Conservation (phyloP, 371 early-diverging fungal genomes). For the Saksenaea oblongispora region DNA sequence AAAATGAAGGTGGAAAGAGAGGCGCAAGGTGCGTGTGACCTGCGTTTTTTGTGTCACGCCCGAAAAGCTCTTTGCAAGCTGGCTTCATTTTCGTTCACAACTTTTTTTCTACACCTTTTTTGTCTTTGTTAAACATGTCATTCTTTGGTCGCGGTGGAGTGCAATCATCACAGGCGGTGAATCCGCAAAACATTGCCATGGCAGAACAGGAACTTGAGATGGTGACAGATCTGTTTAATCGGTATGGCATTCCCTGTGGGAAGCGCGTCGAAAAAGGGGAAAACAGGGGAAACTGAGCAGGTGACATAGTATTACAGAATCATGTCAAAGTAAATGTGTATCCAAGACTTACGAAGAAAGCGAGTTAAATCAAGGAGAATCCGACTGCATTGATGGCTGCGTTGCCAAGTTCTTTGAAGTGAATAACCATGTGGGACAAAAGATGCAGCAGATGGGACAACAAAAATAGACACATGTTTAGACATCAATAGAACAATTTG, state of each 20-base stretch:
- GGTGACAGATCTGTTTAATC: constrained; percentile 80
- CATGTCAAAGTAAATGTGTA: constrained; percentile 87
- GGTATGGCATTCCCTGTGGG: constrained; percentile 43
- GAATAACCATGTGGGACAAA: constrained; percentile 71
- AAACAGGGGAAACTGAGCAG: background rate
- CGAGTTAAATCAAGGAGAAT: constrained; percentile 89
- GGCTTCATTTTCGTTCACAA: background rate
- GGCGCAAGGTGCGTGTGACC: too few species aligned
- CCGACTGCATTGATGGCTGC: constrained; percentile 90
- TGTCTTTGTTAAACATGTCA: constrained; percentile 32
- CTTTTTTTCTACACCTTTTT: background rate
- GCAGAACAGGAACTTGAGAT: constrained; percentile 87
- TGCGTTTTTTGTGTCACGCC: background rate
- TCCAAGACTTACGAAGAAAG: constrained; percentile 73
- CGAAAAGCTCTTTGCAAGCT: background rate
- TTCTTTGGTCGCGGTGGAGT: constrained; percentile 47
- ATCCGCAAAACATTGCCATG: constrained; percentile 77
- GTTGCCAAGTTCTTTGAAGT: constrained; percentile 84
- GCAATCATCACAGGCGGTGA: constrained; percentile 57
- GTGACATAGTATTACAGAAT: constrained; percentile 63
- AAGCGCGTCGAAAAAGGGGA: background rate
- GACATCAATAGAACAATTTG: background rate
- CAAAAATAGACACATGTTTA: constrained; percentile 12
- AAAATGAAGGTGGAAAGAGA: too few species aligned
- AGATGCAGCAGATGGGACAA: constrained; percentile 57